Evolutionary conservation across 305 asterid genomes (phyloP).

Genomic region (Fraxinus floribunda): DNA sequence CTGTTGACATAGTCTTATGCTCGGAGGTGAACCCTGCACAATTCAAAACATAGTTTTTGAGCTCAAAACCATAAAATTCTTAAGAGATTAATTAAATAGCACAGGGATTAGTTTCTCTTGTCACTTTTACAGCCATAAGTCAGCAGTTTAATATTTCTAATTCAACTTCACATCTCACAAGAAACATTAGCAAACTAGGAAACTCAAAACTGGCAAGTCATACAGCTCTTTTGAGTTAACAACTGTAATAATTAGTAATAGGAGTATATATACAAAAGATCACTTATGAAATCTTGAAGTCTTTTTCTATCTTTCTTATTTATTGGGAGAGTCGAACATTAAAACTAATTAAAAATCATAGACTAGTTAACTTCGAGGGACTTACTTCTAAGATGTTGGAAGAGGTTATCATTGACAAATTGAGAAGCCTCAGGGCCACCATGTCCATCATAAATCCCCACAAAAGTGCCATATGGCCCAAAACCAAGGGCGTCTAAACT

Average conservation of each 20-base stretch:
- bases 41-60: neutral
- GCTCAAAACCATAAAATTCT: conserved; percentile 6
- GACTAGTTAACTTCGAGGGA: neutral
- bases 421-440: conserved; percentile 58
- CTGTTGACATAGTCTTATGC: conserved; percentile 46
- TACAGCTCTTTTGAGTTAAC: neutral
- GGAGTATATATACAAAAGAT: neutral
- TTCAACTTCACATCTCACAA: neutral
- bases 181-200: neutral
- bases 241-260: neutral
- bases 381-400: conserved; percentile 54
- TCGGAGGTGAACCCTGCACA: conserved; percentile 42
- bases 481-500: conserved; percentile 39
- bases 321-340: neutral
- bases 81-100: neutral
- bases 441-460: conserved; percentile 58
- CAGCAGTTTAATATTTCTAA: neutral
- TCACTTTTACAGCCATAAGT: neutral
- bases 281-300: neutral
- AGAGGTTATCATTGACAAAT: conserved; percentile 46
- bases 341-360: neutral
- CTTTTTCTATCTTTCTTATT: neutral
- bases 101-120: neutral
- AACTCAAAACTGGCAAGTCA: neutral
- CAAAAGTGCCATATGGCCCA: conserved; percentile 55